Percentiles rank a stretch among this genome's conserved stretches.
phyloP scores from a whole-genome alignment of 2,329 filamentous ascomycete species.

The Botrytis pseudocinerea region DNA sequence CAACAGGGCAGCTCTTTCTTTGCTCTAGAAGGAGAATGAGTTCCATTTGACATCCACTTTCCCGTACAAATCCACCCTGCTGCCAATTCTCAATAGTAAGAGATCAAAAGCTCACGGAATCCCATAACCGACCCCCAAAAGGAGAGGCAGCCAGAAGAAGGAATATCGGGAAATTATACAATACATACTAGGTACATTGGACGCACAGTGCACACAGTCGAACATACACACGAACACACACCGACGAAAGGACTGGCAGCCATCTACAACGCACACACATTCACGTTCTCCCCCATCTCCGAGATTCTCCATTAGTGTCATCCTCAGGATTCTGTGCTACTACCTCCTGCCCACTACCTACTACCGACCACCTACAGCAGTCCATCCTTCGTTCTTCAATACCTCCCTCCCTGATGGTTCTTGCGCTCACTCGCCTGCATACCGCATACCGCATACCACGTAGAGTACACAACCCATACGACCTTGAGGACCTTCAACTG shows the following conservation, averaged over 20 bases:
- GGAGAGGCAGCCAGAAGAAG: neutral
- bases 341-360: neutral
- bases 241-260: neutral
- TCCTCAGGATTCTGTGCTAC: constrained; percentile 13
- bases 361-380: constrained; percentile 4
- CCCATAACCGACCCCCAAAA: neutral
- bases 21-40: constrained; percentile 5
- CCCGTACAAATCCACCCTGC: neutral
- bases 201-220: neutral
- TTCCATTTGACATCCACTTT: constrained; percentile 14
- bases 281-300: neutral
- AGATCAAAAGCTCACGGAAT: constrained; percentile 1
- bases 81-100: neutral
- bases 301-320: constrained; percentile 9
- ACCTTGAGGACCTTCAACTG: constrained; percentile 8
- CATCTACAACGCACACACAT: neutral
- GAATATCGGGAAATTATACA: constrained; percentile 4
- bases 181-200: neutral
- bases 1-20: neutral
- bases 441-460: neutral
- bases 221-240: neutral
- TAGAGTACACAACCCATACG: neutral
- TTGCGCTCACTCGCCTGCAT: constrained; percentile 10
- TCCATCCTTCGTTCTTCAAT: constrained; percentile 11
- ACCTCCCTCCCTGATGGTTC: constrained; percentile 3